phyloP scores from a whole-genome alignment of 2,329 filamentous ascomycete genomes.

The Elsinoe arachidis region DNA sequence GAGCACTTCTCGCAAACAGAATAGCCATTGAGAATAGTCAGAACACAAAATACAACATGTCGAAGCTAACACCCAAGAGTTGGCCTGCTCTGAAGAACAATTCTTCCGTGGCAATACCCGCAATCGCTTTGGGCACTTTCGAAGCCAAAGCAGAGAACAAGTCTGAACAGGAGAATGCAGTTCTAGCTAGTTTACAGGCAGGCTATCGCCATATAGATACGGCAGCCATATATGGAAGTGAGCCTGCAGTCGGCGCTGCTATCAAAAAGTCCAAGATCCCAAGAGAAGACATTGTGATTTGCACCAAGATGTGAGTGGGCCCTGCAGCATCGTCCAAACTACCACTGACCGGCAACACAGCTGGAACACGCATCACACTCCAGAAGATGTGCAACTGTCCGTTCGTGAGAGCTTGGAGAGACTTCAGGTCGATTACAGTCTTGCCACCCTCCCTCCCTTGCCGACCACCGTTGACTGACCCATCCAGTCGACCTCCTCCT shows the following conservation, averaged over 20 bases:
- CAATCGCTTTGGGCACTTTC: neutral
- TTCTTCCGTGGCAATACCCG: neutral
- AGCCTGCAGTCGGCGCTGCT: slow-evolving; percentile 56
- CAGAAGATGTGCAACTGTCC: slow-evolving; percentile 29
- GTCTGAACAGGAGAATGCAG: slow-evolving; percentile 27
- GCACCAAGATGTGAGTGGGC: slow-evolving; percentile 41
- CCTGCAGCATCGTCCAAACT: neutral
- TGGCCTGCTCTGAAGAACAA: slow-evolving; percentile 6
- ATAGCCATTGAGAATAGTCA: too few relatives aligned
- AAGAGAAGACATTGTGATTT: slow-evolving; percentile 56
- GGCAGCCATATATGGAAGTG: slow-evolving; percentile 59
- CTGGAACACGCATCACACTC: slow-evolving; percentile 44
- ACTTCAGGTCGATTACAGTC: slow-evolving; percentile 25
- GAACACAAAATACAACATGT: neutral
- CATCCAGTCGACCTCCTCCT: slow-evolving; percentile 27
- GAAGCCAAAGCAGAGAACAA: neutral
- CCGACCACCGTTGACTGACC: neutral
- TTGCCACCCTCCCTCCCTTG: neutral
- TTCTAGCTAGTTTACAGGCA: slow-evolving; percentile 43
- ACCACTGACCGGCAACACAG: slow-evolving; percentile 37
- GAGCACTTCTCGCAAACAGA: neutral
- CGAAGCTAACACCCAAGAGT: neutral
- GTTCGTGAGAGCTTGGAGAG: slow-evolving; percentile 28
- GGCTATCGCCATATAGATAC: slow-evolving; percentile 57
- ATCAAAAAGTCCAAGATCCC: slow-evolving; percentile 57